Evolutionary conservation across 495 filamentous ascomycete species (phyloP).

Genomic region (Saxispiralis lemnorum): DNA sequence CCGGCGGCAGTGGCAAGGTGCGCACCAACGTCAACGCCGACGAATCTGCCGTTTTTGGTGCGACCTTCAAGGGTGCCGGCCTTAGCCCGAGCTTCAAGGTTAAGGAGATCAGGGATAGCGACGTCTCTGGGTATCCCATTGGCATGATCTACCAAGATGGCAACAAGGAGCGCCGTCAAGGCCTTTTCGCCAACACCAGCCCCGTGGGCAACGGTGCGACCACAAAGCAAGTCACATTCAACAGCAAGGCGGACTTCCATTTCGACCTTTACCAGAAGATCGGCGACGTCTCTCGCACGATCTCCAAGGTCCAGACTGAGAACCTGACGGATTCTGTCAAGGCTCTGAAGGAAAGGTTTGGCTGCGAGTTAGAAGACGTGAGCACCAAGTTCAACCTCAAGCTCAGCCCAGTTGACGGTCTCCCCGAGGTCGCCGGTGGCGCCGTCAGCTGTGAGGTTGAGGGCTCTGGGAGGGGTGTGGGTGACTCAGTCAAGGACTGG

Average conservation of each 20-base stretch:
- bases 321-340: slow-evolving; percentile 73
- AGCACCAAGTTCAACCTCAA: slow-evolving; percentile 60
- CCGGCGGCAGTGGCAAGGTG: slow-evolving; percentile 57
- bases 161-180: slow-evolving; percentile 47
- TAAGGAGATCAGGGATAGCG: slow-evolving; percentile 76
- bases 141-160: slow-evolving; percentile 45
- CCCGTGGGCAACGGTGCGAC: slow-evolving; percentile 45
- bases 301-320: slow-evolving; percentile 40
- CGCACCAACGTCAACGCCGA: slow-evolving; percentile 91
- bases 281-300: slow-evolving; percentile 30
- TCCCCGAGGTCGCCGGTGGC: slow-evolving; percentile 60
- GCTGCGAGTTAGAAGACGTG: slow-evolving; percentile 60
- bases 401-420: slow-evolving; percentile 55
- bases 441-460: slow-evolving; percentile 71
- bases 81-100: slow-evolving; percentile 88
- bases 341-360: slow-evolving; percentile 53
- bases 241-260: slow-evolving; percentile 69
- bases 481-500: slow-evolving; percentile 84
- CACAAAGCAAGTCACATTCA: slow-evolving; percentile 66
- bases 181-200: slow-evolving; percentile 66
- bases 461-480: slow-evolving; percentile 51
- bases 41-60: slow-evolving; percentile 91
- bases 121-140: slow-evolving; percentile 53
- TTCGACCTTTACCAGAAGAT: slow-evolving; percentile 63
- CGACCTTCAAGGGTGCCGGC: slow-evolving; percentile 81